Percentiles rank a stretch among this genome's conserved stretches.
phyloP scores from a whole-genome alignment of 2,329 filamentous ascomycete genomes.

The Bretziella fagacearum region DNA sequence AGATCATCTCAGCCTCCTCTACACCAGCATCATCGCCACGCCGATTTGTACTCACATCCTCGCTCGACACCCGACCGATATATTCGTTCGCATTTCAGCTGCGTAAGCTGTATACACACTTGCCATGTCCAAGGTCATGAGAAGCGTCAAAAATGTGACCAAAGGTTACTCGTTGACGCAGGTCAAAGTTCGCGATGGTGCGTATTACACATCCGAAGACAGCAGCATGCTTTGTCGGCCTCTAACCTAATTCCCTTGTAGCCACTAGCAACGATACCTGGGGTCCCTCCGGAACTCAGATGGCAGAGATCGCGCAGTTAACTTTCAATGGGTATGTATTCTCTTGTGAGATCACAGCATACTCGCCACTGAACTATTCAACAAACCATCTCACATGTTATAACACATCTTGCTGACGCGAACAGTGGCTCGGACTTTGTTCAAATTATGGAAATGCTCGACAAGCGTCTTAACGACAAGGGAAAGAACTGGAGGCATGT shows the following conservation, averaged over 20 bases:
- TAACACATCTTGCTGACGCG: constrained; percentile 1
- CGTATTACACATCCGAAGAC: constrained; percentile 20
- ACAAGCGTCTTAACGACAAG: constrained; percentile 96
- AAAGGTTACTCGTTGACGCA: constrained; percentile 95
- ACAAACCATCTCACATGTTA: background rate
- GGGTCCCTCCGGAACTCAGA: constrained; percentile 94
- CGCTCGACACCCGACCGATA: too few species aligned
- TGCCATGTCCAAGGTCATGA: constrained; percentile 87
- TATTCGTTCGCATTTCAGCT: constrained; percentile 7
- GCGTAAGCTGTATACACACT: constrained; percentile 14
- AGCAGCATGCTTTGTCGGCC: background rate
- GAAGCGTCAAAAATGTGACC: constrained; percentile 97
- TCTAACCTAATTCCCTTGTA: constrained; percentile 24
- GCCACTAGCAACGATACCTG: constrained; percentile 98
- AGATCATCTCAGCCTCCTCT: background rate
- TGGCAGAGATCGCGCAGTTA: constrained; percentile 96
- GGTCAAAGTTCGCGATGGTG: constrained; percentile 97
- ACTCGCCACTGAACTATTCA: background rate
- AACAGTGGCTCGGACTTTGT: constrained; percentile 86
- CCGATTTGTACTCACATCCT: background rate
- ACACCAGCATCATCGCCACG: background rate
- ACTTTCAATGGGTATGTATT: constrained; percentile 82
- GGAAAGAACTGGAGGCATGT: constrained; percentile 99
- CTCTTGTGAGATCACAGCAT: background rate
- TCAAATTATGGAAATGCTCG: constrained; percentile 99